Conservation (phyloP, 2,329 filamentous ascomycete species). For the Xylariaceae sp. region DNA sequence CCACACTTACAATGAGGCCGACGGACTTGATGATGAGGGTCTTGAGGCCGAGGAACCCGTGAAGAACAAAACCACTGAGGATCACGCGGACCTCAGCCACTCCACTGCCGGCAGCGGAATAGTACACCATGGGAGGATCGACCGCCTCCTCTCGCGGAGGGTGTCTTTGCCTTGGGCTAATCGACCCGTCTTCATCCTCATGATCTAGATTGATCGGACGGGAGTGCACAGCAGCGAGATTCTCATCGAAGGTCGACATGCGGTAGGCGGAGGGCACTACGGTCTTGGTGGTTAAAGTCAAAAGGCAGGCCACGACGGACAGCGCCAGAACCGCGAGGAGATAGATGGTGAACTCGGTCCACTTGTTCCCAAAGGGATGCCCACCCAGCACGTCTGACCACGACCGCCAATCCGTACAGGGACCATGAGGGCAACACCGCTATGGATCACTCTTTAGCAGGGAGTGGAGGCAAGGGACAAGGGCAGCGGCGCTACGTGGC, state of each 20-base stretch:
- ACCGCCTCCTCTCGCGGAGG: conserved; percentile 20
- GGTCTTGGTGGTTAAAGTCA: conserved; percentile 89
- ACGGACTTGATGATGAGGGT: conserved; percentile 83
- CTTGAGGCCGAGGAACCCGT: conserved; percentile 87
- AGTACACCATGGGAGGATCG: conserved; percentile 78
- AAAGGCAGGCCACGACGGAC: conserved; percentile 66
- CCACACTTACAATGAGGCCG: conserved; percentile 80
- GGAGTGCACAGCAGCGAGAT: conserved; percentile 66
- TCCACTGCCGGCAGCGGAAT: conserved; percentile 91
- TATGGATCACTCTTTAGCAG: conserved; percentile 25
- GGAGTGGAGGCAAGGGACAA: not conserved
- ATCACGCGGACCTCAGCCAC: conserved; percentile 98
- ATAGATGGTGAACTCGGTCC: conserved; percentile 77
- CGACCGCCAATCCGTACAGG: conserved; percentile 52
- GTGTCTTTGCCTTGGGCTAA: conserved; percentile 33
- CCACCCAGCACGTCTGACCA: conserved; percentile 50
- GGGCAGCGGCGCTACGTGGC: not conserved
- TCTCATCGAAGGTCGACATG: conserved; percentile 86
- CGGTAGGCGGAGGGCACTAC: conserved; percentile 86
- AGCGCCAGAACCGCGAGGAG: conserved; percentile 67
- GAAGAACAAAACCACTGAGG: conserved; percentile 93
- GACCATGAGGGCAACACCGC: conserved; percentile 53
- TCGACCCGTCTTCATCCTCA: conserved; percentile 42
- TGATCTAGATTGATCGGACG: conserved; percentile 36
- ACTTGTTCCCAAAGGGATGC: conserved; percentile 44